Evolutionary conservation across 2,329 filamentous ascomycete genomes (phyloP).

Genomic region (Hypomyces perniciosus): DNA sequence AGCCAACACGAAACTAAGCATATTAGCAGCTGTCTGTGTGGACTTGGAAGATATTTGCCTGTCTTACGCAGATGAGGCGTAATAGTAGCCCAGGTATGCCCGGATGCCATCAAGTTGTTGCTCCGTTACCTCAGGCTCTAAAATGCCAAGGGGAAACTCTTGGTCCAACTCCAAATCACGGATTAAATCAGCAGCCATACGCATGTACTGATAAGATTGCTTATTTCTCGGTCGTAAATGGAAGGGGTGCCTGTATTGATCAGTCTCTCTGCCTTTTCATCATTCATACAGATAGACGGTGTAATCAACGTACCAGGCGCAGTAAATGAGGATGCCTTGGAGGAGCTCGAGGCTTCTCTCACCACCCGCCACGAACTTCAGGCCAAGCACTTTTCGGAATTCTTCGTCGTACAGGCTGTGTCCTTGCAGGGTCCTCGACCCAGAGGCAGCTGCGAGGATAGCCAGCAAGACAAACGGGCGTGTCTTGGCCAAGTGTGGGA

Average conservation of each 20-base stretch:
- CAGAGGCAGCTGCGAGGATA: slow-evolving; percentile 46
- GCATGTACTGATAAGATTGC: slow-evolving; percentile 44
- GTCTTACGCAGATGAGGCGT: slow-evolving; percentile 36
- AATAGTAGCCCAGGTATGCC: slow-evolving; percentile 41
- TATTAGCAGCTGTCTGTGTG: slow-evolving; percentile 10
- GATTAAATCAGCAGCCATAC: slow-evolving; percentile 46
- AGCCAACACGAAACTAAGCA: slow-evolving; percentile 30
- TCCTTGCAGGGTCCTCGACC: slow-evolving; percentile 42
- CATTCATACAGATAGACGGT: background rate
- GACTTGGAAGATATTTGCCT: background rate
- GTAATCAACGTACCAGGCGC: slow-evolving; percentile 41
- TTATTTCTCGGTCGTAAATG: slow-evolving; percentile 47
- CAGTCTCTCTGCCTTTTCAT: background rate
- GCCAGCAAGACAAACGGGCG: slow-evolving; percentile 50
- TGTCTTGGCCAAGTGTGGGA: slow-evolving; percentile 37
- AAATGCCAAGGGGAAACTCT: slow-evolving; percentile 19
- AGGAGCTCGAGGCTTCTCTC: slow-evolving; percentile 52
- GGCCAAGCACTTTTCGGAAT: slow-evolving; percentile 49
- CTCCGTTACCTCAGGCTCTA: slow-evolving; percentile 2
- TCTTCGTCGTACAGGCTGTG: slow-evolving; percentile 52
- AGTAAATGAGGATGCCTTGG: slow-evolving; percentile 52
- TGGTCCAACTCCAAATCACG: slow-evolving; percentile 45
- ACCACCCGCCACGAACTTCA: slow-evolving; percentile 51
- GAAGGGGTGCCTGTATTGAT: slow-evolving; percentile 44
- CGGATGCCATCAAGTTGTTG: slow-evolving; percentile 38